phyloP scores from a whole-genome alignment of 176 grass and related monocot genomes.

The Juncus effusus region DNA sequence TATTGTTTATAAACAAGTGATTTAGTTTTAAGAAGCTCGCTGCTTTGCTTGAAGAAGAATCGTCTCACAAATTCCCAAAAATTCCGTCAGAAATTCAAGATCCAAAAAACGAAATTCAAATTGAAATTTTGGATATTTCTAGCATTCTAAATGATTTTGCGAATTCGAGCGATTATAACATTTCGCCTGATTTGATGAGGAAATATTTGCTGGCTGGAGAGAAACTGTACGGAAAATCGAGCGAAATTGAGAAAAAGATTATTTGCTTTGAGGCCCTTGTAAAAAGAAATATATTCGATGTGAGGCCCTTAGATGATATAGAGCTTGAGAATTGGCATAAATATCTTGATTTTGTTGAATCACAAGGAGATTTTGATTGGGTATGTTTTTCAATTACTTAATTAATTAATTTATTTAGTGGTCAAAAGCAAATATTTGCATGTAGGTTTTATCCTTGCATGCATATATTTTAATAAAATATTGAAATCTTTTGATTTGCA shows the following conservation, averaged over 20 bases:
- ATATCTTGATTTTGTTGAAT: conserved; percentile 92
- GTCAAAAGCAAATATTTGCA: no score
- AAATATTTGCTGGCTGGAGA: conserved; percentile 63
- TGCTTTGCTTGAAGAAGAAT: conserved; percentile 60
- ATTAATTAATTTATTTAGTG: no score
- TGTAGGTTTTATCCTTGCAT: no score
- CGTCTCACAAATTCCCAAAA: conserved; percentile 34
- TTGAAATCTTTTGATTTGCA: no score
- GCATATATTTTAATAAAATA: no score
- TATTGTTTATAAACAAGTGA: conserved; percentile 39
- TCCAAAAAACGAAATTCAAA: conserved; percentile 34
- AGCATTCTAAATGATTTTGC: conserved; percentile 42
- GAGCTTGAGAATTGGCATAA: conserved; percentile 87
- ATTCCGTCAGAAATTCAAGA: conserved; percentile 38
- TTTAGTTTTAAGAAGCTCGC: conserved; percentile 79
- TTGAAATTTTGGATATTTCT: conserved; percentile 44
- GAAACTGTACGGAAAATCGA: conserved; percentile 57
- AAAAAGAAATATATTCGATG: conserved; percentile 72
- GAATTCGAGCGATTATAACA: conserved; percentile 31
- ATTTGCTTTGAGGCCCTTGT: conserved; percentile 64
- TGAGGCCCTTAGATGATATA: conserved; percentile 69
- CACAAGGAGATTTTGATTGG: conserved; percentile 93
- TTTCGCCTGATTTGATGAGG: conserved; percentile 45
- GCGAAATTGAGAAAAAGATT: conserved; percentile 66
- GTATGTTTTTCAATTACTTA: conserved; percentile 31